These are phyloP conservation scores for Coemansia pectinata DNA, from an alignment of 192 early-diverging fungal species.

Conservation along the genomic window DNA sequence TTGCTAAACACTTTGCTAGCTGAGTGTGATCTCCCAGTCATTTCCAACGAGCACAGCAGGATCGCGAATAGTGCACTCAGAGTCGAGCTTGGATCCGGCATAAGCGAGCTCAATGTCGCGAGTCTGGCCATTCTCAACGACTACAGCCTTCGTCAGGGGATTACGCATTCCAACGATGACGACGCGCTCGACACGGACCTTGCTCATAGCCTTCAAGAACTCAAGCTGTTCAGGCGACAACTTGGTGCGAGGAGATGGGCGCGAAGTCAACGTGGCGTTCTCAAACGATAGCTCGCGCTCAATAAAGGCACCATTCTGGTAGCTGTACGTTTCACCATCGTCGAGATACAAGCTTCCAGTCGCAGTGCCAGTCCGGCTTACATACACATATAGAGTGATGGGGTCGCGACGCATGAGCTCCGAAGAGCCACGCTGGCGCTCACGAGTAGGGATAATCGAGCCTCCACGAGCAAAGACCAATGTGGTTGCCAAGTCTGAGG, in stretches of 20 bases:
- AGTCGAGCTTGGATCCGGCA: constrained; percentile 8
- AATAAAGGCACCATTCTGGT: constrained; percentile 69
- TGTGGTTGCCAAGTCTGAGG: constrained; percentile 66
- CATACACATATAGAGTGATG: constrained; percentile 83
- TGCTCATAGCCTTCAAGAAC: constrained; percentile 21
- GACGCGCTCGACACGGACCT: constrained; percentile 53
- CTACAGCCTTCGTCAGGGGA: constrained; percentile 34
- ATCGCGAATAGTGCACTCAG: constrained; percentile 49
- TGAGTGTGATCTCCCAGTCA: constrained; percentile 50
- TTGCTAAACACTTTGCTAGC: constrained; percentile 8
- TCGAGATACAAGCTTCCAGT: constrained; percentile 84
- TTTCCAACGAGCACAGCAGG: constrained; percentile 46
- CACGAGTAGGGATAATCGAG: constrained; percentile 80
- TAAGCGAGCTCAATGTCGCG: constrained; percentile 37
- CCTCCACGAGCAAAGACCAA: constrained; percentile 91
- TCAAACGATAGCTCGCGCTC: constrained; percentile 42
- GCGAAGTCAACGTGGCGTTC: constrained; percentile 40
- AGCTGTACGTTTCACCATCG: constrained; percentile 83
- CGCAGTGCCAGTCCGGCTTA: constrained; percentile 69
- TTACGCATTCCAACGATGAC: constrained; percentile 44
- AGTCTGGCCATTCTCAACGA: constrained; percentile 26
- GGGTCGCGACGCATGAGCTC: constrained; percentile 82
- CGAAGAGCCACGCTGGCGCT: constrained; percentile 82
- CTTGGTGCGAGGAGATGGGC: constrained; percentile 21
- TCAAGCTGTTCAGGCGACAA: constrained; percentile 16